Conservation (phyloP, 306 rosid genomes). For the Sphenostylis stenocarpa region DNA sequence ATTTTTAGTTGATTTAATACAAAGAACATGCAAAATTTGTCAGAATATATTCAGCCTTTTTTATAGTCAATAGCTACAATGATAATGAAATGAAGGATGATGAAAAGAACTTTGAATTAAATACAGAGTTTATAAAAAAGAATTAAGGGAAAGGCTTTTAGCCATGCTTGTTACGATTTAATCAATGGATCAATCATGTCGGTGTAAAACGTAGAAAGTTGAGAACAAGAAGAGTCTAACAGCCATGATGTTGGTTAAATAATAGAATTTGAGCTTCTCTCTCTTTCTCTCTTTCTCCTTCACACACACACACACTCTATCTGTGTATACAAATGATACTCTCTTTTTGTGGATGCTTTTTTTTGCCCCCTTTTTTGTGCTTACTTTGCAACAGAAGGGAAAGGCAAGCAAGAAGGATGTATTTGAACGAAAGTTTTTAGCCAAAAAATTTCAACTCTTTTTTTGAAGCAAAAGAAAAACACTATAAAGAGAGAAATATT, state of each 20-base stretch:
- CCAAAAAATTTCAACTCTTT: slow-evolving; percentile 37
- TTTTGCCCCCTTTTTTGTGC: slow-evolving; percentile 31
- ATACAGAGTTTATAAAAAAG: background rate
- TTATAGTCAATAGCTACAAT: slow-evolving; percentile 36
- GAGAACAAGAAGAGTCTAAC: slow-evolving; percentile 41
- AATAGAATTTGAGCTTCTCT: slow-evolving; percentile 33
- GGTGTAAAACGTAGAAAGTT: slow-evolving; percentile 55
- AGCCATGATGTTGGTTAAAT: slow-evolving; percentile 45
- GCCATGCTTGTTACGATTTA: slow-evolving; percentile 50
- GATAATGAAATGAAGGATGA: slow-evolving; percentile 34
- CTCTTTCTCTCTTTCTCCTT: background rate
- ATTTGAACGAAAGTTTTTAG: slow-evolving; percentile 42
- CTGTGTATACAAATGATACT: slow-evolving; percentile 48
- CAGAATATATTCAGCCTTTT: slow-evolving; percentile 54
- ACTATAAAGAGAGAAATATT: background rate
- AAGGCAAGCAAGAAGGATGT: slow-evolving; percentile 37
- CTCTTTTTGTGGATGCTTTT: slow-evolving; percentile 56
- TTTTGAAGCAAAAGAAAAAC: slow-evolving; percentile 27
- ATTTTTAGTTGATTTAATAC: slow-evolving; percentile 19
- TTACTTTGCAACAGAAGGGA: slow-evolving; percentile 57
- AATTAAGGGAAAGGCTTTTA: slow-evolving; percentile 35
- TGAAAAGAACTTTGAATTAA: slow-evolving; percentile 7
- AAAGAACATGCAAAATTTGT: slow-evolving; percentile 60
- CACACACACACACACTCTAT: slow-evolving; percentile 4
- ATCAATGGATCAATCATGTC: slow-evolving; percentile 74